Base-by-base conservation (phyloP, 2,329 filamentous ascomycete genomes). In the Aspergillus clavatus region DNA sequence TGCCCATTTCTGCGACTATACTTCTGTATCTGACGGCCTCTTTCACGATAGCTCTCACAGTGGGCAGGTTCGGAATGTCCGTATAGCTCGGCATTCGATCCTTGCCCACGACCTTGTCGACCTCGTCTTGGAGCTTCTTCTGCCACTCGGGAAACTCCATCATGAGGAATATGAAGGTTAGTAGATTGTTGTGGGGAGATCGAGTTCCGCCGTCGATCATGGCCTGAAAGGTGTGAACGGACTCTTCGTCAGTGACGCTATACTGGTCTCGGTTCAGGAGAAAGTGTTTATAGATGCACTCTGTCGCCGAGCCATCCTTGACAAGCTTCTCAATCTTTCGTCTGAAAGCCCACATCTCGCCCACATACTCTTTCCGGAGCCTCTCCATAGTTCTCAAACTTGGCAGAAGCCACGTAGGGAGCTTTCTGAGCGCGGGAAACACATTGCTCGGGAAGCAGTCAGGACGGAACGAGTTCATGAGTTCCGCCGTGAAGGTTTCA, bases 81-180 rank as follows among this genome's bases (percentile, higher is more conserved):
- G 24, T 11, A 19, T 40, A 45, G 21, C 28, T 40, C 6, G 43
- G 46, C 42, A 48, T 42, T 45, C 23, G 28, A 42, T 29, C 46
- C 45, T 31, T 42, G 37, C 40, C 38, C n/a, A 44, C 38, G 23
- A 47, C 35, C 33, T 39, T 27, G 31, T 47, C 43, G 26, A 50
- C 31, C 38, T 45, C 43, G 7, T 40, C 26, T 19, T 40, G 37
- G 4, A 45, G 27, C 27, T 36, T 40, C 38, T 26, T 35, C 43
- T 45, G 43, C 43, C 43, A 45, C 37, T 45, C 37, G 3, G 43
- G 43, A 22, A 24, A 45, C 36, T 43, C 41, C 41, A 43, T 43
- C 41, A 43, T 43, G n/a, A 43, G 33, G 33, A 43, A 43, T 18
- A 43, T 11, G 33, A 43, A 21, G 7, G 41, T 43, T 14, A 38